A percentile compares a stretch with the other conserved stretches of the same genome.
Conservation (phyloP, 805 yeast species). For the Saccharomycopsis sp. region DNA sequence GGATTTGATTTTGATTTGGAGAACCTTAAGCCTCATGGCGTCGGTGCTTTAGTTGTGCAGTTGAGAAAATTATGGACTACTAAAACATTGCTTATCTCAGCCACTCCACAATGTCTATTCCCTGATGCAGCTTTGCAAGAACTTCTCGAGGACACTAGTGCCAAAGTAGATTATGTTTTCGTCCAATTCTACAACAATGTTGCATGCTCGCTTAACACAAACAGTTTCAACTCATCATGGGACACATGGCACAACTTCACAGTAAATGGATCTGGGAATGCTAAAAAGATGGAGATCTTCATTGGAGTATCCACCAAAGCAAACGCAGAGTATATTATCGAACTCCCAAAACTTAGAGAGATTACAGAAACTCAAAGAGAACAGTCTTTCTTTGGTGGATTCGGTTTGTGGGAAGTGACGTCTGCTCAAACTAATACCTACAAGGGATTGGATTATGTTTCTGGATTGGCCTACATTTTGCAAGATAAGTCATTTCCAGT, state of each 20-base stretch:
- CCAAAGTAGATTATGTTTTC: slow-evolving; percentile 59
- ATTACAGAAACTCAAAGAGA: background rate
- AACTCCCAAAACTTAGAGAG: slow-evolving; percentile 23
- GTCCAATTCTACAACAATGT: slow-evolving; percentile 74
- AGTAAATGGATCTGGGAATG: slow-evolving; percentile 38
- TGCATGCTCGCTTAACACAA: slow-evolving; percentile 37
- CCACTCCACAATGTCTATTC: slow-evolving; percentile 75
- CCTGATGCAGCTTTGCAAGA: slow-evolving; percentile 53
- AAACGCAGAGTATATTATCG: slow-evolving; percentile 53
- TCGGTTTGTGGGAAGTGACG: slow-evolving; percentile 16
- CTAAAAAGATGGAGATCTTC: slow-evolving; percentile 42
- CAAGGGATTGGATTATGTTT: background rate
- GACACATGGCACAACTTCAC: slow-evolving; percentile 40
- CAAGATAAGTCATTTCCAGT: no score
- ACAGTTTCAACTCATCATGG: slow-evolving; percentile 39
- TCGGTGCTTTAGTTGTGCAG: slow-evolving; percentile 51
- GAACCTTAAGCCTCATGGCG: slow-evolving; percentile 53
- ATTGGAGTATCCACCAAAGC: slow-evolving; percentile 56
- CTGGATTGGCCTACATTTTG: background rate
- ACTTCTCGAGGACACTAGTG: slow-evolving; percentile 43
- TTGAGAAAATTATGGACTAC: slow-evolving; percentile 36
- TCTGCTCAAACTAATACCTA: slow-evolving; percentile 3
- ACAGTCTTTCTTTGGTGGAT: slow-evolving; percentile 15
- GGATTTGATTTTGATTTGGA: slow-evolving; percentile 94
- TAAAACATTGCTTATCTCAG: slow-evolving; percentile 54